Base-by-base conservation (phyloP, 768 basidiomycete genomes). In the Artomyces pyxidatus region DNA sequence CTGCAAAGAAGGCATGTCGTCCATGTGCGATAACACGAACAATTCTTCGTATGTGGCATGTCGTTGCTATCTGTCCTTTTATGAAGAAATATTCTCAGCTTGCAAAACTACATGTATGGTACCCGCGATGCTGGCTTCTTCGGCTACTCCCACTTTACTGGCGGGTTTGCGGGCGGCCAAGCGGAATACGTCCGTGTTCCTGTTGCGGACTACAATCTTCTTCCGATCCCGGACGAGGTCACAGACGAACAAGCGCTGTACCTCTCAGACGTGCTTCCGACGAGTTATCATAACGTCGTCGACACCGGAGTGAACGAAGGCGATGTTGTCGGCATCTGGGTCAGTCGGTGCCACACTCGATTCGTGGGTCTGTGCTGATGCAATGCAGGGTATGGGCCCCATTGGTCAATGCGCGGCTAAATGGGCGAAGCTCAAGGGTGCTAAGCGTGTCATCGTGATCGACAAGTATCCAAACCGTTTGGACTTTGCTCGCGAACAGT, bases 131-230 rank as follows among this genome's bases (percentile, higher is more conserved):
- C 83, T 0, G 84, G 82, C 0, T 80, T 85, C 67, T 83, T 83
- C 56, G 82, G 82, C 0, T 81, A 81, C 61, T 76, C 77, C n/a
- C 82, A 83, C 61, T 76, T 85, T 55, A 79, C 81, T 0, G 81
- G 83, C 4, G 85, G 85, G 10, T 85, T 80, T 62, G 73, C 86
- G 4, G 86, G 80, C 17, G 85, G 84, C 0, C 86, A 88, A 59
- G 81, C 85, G 0, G 85, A 88, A 61, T 87, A 81, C 57, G 80
- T 83, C 3, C 73, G 82, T 27, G 80, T 88, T 2, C 85, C 83
- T 0, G 75, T 77, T 58, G 88, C 81, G 32, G 74, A 84, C 41
- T 78, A 83, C 37, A 89, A 88, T 64, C 71, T 83, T 29, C 71
- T 88, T 23, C 79, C 78, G 23, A 73, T 89, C 2, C 86, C 87